Conservation (phyloP, 495 filamentous ascomycete species). For the Hypoxylon crocopeplum region DNA sequence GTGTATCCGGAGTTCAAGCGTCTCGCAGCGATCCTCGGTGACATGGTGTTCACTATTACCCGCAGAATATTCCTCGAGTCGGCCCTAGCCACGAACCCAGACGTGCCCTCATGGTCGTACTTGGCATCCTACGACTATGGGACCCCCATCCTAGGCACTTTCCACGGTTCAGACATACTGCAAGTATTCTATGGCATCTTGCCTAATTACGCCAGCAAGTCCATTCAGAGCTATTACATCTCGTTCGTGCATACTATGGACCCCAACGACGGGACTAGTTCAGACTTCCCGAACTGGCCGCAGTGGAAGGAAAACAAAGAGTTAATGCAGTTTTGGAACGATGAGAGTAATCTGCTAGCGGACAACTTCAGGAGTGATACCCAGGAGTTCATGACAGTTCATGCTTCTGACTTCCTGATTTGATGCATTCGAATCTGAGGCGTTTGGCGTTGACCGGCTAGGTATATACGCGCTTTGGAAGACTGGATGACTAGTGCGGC, state of each 20-base stretch:
- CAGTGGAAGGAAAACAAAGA: slow-evolving; percentile 60
- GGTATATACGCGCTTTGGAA: too few species aligned
- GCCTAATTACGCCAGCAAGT: slow-evolving; percentile 65
- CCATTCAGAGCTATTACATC: slow-evolving; percentile 68
- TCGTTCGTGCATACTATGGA: slow-evolving; percentile 70
- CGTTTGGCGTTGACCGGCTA: too few species aligned
- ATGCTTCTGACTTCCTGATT: slow-evolving; percentile 58
- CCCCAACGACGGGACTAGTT: slow-evolving; percentile 60
- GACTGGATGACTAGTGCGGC: too few species aligned
- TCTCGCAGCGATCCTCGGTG: slow-evolving; percentile 75
- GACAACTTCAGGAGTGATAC: slow-evolving; percentile 65
- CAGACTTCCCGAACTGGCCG: slow-evolving; percentile 62
- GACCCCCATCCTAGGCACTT: slow-evolving; percentile 73
- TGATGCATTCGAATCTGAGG: slow-evolving; percentile 37
- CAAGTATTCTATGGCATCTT: slow-evolving; percentile 69
- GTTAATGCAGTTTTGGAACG: slow-evolving; percentile 64
- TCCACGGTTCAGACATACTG: slow-evolving; percentile 71
- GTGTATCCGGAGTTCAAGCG: slow-evolving; percentile 79
- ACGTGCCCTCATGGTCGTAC: slow-evolving; percentile 74
- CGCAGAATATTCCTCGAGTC: slow-evolving; percentile 63
- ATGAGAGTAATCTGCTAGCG: slow-evolving; percentile 51
- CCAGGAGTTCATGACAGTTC: slow-evolving; percentile 55
- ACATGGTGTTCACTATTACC: slow-evolving; percentile 69
- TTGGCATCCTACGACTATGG: slow-evolving; percentile 71
- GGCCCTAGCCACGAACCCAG: slow-evolving; percentile 51